Evolutionary conservation across 208 protist genomes (phyloP), one percentile per base, ranked within the genome.

Genomic region (Angomonas deanei): DNA sequence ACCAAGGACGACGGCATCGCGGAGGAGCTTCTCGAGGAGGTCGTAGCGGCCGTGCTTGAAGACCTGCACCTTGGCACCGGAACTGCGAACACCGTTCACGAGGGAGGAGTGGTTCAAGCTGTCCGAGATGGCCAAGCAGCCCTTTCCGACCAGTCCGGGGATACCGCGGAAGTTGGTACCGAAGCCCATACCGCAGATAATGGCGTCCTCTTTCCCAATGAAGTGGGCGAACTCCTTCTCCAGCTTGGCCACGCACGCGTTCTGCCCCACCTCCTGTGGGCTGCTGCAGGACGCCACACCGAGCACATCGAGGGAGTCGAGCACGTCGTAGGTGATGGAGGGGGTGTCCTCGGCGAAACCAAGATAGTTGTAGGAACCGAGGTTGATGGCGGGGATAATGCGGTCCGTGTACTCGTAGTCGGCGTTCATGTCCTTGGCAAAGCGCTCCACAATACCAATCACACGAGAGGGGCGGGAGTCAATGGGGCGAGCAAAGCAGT

Each of bases 341-440:
- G 81, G 81, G 21, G 88, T 80, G 68, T 94, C 97, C 52, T 98
- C 88, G 2, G 94, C 97, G 75, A 99, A 99, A 36, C 97, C 98
- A 0, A 99, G 86, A 84, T 99, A 99, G 88, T 99, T 99, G 85
- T 99, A 99, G 23, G 92, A 98, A 19, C 86, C 91, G 27, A 99
- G 70, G 80, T 99, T 99, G 36, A 99, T 74, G 53, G 74, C 84
- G 5, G 78, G 75, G 47, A 86, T 81, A 11, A 80, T 80, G 49
- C 80, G 60, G 54, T 93, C 94, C 17, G 88, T 98, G 36, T 89
- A 79, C 68, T 80, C 31, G 57, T 97, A 94, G 19, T 83, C 95
- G 39, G 65, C 60, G 64, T 94, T 94, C 79, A 86, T 78, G 72
- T 98, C 91, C 19, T 88, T 62, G 32, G 88, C 89, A 8, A 68